phyloP scores from a whole-genome alignment of 305 asterid genomes.

The Rubia peregrina region DNA sequence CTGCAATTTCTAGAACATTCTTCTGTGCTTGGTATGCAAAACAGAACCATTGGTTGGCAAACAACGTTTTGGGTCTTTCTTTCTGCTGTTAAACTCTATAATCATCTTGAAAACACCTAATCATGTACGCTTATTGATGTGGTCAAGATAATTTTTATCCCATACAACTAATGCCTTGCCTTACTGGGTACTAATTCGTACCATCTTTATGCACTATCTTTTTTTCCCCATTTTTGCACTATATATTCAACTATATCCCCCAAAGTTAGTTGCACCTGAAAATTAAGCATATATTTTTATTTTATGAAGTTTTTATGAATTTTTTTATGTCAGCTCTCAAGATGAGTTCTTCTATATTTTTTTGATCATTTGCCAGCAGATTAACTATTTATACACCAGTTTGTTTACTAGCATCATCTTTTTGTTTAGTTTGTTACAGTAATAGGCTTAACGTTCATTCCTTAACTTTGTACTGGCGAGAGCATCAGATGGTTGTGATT shows the following conservation, averaged over 20 bases:
- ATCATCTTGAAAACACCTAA: neutral
- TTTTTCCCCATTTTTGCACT: too few species aligned
- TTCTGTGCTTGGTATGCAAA: conserved; percentile 94
- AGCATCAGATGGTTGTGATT: neutral
- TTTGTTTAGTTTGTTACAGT: neutral
- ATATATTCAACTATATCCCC: too few species aligned
- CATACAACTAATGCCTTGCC: neutral
- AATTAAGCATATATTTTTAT: neutral
- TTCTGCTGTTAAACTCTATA: conserved; percentile 52
- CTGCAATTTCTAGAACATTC: conserved; percentile 85
- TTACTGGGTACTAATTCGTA: neutral
- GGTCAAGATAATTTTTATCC: neutral
- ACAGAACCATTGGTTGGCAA: conserved; percentile 96
- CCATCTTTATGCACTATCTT: neutral
- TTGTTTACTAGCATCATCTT: neutral
- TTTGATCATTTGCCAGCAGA: neutral
- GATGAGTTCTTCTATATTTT: neutral
- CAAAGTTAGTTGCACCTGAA: neutral
- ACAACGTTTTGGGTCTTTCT: conserved; percentile 84
- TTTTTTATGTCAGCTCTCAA: neutral
- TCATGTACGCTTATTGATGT: neutral
- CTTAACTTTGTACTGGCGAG: neutral
- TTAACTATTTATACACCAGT: neutral
- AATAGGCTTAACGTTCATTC: neutral
- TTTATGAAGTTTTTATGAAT: neutral